These are phyloP conservation scores for Macadamia integrifolia DNA, from an alignment of 164 flowering plant species.

Conservation along the genomic window DNA sequence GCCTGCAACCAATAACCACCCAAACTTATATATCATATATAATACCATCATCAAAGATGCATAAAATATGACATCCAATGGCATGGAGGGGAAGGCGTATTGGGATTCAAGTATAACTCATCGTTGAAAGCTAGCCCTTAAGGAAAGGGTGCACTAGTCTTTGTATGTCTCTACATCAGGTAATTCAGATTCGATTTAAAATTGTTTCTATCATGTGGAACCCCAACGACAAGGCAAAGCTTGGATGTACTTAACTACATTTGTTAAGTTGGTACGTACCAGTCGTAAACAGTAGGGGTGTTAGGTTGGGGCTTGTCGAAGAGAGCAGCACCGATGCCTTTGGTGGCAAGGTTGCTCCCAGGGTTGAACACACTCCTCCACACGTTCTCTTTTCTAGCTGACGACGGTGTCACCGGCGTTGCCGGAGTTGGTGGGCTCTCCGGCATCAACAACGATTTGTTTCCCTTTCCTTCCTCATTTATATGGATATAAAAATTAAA, in stretches of 20 bases:
- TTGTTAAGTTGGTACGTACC: slow-evolving; percentile 32
- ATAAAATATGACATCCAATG: neutral
- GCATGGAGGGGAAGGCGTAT: too few species aligned
- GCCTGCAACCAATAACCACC: slow-evolving; percentile 18
- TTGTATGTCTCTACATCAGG: too few species aligned
- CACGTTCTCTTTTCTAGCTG: slow-evolving; percentile 72
- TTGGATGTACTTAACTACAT: too few species aligned
- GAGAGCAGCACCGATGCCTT: slow-evolving; percentile 39
- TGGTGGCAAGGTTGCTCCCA: slow-evolving; percentile 86
- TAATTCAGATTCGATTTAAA: too few species aligned
- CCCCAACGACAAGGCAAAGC: neutral
- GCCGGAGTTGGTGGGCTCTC: slow-evolving; percentile 43
- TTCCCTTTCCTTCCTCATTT: slow-evolving; percentile 30
- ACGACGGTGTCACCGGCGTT: slow-evolving; percentile 55
- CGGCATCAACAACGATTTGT: slow-evolving; percentile 63
- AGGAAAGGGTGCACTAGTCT: too few species aligned
- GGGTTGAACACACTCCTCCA: slow-evolving; percentile 99
- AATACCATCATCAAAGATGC: neutral
- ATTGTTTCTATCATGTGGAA: too few species aligned
- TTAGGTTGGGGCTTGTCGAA: slow-evolving; percentile 84
- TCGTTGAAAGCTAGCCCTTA: too few species aligned
- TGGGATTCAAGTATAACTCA: too few species aligned
- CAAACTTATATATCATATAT: neutral
- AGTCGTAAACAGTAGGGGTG: slow-evolving; percentile 93
- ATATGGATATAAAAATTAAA: neutral